Evolutionary conservation across 2,329 filamentous ascomycete species (phyloP).

Genomic region (Phyllosticta capitalensis): DNA sequence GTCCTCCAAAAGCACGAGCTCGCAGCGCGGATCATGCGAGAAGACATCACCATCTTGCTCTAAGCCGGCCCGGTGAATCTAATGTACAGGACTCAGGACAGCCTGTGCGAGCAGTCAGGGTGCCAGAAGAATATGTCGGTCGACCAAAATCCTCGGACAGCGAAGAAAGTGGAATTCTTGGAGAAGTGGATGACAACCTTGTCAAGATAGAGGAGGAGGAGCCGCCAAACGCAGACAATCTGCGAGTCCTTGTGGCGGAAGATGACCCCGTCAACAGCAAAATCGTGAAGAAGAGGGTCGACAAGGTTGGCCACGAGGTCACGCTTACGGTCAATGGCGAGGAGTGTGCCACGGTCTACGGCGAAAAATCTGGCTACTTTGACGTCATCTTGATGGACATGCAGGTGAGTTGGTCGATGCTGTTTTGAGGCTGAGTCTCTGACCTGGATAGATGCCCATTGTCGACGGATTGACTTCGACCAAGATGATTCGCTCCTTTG

Average conservation of each 20-base stretch:
- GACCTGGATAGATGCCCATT: slow-evolving; percentile 66
- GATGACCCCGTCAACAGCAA: slow-evolving; percentile 83
- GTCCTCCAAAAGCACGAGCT: neutral
- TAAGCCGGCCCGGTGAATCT: slow-evolving; percentile 5
- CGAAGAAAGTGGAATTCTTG: slow-evolving; percentile 19
- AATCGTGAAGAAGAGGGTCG: slow-evolving; percentile 68
- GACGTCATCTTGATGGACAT: slow-evolving; percentile 88
- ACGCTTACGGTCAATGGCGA: slow-evolving; percentile 71
- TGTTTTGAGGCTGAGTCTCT: neutral
- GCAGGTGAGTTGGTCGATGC: slow-evolving; percentile 50
- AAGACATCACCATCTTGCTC: slow-evolving; percentile 20
- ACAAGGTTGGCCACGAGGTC: slow-evolving; percentile 65
- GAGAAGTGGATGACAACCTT: slow-evolving; percentile 19
- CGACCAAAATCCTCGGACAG: neutral
- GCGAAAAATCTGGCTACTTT: slow-evolving; percentile 52
- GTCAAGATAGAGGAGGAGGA: slow-evolving; percentile 11
- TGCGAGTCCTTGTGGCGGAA: slow-evolving; percentile 70
- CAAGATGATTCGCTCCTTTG: slow-evolving; percentile 70
- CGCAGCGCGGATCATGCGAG: neutral
- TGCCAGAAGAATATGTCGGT: slow-evolving; percentile 33
- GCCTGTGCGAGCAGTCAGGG: slow-evolving; percentile 36
- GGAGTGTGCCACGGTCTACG: slow-evolving; percentile 66
- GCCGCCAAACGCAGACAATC: slow-evolving; percentile 27
- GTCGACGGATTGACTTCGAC: slow-evolving; percentile 75
- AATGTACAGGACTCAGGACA: slow-evolving; percentile 27